These are phyloP conservation scores for Delphinella strobiligena DNA, from an alignment of 2,329 filamentous ascomycete species.

Conservation along the genomic window DNA sequence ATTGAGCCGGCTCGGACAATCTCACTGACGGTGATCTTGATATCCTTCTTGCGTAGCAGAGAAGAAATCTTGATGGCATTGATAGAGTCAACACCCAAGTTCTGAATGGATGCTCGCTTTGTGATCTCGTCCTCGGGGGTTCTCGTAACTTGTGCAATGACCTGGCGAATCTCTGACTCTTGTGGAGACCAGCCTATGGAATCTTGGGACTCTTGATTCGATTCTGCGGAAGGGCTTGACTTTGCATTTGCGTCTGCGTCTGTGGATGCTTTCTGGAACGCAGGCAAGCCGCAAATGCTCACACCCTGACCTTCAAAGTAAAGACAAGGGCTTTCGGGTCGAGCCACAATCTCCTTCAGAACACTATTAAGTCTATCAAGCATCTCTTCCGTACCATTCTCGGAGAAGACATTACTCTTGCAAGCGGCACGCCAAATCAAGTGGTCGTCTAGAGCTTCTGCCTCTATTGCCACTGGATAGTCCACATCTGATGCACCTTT, in stretches of 20 bases:
- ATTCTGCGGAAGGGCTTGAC: background rate
- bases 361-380: slow-evolving; percentile 48
- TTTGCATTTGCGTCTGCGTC: background rate
- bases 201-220: background rate
- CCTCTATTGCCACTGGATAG: slow-evolving; percentile 71
- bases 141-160: slow-evolving; percentile 46
- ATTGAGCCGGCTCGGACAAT: slow-evolving; percentile 58
- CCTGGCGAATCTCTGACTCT: slow-evolving; percentile 30
- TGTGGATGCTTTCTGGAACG: slow-evolving; percentile 21
- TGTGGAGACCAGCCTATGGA: slow-evolving; percentile 18
- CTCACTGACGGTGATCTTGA: slow-evolving; percentile 57
- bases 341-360: slow-evolving; percentile 43
- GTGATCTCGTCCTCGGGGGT: slow-evolving; percentile 46
- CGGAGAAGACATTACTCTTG: slow-evolving; percentile 43
- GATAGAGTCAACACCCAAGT: slow-evolving; percentile 83
- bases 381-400: slow-evolving; percentile 36
- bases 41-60: slow-evolving; percentile 50
- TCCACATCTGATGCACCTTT: slow-evolving; percentile 58
- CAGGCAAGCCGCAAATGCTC: slow-evolving; percentile 53
- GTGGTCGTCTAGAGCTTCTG: slow-evolving; percentile 47
- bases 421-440: slow-evolving; percentile 64
- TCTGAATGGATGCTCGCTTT: slow-evolving; percentile 57
- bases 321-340: slow-evolving; percentile 41
- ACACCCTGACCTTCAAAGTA: slow-evolving; percentile 39
- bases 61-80: slow-evolving; percentile 74